Evolutionary conservation across 164 flowering plant genomes (phyloP).

Genomic region (Protea cynaroides): DNA sequence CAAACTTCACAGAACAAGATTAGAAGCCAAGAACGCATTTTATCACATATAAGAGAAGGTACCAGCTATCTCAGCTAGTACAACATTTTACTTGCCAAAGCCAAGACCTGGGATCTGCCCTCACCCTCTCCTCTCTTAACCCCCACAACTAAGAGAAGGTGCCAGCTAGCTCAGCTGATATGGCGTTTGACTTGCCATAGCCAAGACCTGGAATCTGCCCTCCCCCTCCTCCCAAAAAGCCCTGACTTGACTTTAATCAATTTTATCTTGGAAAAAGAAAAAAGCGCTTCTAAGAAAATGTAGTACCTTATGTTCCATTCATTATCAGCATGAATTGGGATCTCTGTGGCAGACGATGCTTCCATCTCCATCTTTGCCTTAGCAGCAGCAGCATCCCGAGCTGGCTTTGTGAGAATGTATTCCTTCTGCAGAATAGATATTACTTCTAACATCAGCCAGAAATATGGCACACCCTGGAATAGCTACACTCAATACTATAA

Average conservation of each 20-base stretch:
- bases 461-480: constrained; percentile 1
- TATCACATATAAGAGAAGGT: background rate
- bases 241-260: too few relatives aligned
- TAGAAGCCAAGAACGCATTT: background rate
- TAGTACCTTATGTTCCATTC: constrained; percentile 95
- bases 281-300: too few relatives aligned
- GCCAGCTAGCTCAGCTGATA: too few relatives aligned
- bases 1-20: background rate
- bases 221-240: too few relatives aligned
- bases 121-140: too few relatives aligned
- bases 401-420: constrained; percentile 62
- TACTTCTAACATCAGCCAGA: constrained; percentile 13
- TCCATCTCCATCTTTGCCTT: constrained; percentile 87
- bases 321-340: constrained; percentile 76
- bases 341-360: constrained; percentile 29
- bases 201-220: too few relatives aligned
- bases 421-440: constrained; percentile 54
- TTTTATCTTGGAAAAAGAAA: too few relatives aligned
- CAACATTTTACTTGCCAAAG: too few relatives aligned
- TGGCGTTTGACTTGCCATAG: too few relatives aligned
- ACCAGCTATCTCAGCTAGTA: too few relatives aligned
- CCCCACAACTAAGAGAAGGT: too few relatives aligned
- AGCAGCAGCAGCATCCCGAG: constrained; percentile 80
- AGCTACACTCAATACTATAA: background rate
- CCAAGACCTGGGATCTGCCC: too few relatives aligned